These are phyloP conservation scores for Elongisporangium senticosum DNA, from an alignment of 352 stramenopile species.

Conservation along the genomic window DNA sequence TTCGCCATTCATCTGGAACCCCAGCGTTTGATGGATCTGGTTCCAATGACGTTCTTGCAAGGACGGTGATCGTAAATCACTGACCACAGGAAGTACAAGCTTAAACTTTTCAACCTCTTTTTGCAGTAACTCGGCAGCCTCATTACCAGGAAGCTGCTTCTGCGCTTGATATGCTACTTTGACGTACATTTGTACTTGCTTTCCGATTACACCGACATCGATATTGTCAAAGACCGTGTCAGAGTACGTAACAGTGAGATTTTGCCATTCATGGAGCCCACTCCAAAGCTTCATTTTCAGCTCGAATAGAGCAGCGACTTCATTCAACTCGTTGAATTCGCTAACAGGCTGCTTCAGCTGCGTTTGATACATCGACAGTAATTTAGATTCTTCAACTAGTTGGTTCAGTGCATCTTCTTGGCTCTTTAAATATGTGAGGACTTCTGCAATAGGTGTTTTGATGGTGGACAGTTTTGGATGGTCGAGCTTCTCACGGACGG, in stretches of 20 bases:
- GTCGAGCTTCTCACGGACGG: conserved; percentile 80
- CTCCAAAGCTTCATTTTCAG: conserved; percentile 91
- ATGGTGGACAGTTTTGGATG: conserved; percentile 74
- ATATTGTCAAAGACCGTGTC: conserved; percentile 85
- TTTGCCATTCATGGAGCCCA: conserved; percentile 80
- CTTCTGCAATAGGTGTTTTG: conserved; percentile 66
- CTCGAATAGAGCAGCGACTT: conserved; percentile 80
- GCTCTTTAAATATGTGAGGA: conserved; percentile 62
- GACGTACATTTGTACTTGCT: conserved; percentile 86
- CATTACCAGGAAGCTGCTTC: conserved; percentile 85
- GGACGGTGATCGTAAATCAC: conserved; percentile 54
- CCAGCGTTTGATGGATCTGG: conserved; percentile 70
- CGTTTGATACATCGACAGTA: conserved; percentile 84
- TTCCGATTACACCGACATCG: conserved; percentile 84
- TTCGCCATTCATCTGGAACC: conserved; percentile 86
- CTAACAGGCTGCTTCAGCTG: conserved; percentile 84
- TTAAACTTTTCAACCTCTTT: conserved; percentile 89
- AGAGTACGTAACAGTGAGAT: conserved; percentile 68
- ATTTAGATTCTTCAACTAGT: conserved; percentile 79
- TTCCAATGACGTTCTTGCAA: conserved; percentile 76
- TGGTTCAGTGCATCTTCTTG: conserved; percentile 70
- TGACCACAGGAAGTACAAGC: conserved; percentile 73
- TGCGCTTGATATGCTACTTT: conserved; percentile 84
- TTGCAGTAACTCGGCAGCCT: conserved; percentile 77
- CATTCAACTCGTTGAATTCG: conserved; percentile 87